phyloP scores from a whole-genome alignment of 1,139 yeast species.

The Meyerozyma guilliermondii region DNA sequence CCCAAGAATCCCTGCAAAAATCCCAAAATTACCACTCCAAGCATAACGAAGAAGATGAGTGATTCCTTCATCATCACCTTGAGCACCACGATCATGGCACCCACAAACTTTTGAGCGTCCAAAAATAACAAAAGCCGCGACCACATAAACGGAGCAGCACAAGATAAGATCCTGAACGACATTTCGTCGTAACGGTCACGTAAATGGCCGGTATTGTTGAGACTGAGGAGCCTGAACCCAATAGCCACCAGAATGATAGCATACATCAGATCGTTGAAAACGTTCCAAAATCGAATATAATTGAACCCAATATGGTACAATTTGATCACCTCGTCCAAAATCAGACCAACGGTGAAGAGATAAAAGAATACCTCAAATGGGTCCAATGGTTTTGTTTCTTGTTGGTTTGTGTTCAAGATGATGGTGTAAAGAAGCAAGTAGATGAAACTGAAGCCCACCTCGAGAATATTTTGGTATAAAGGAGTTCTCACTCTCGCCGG shows the following conservation, averaged over 20 bases:
- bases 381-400: conserved; percentile 27
- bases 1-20: conserved; percentile 86
- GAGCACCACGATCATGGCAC: conserved; percentile 82
- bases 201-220: conserved; percentile 14
- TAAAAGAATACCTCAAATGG: conserved; percentile 54
- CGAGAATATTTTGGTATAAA: conserved; percentile 69
- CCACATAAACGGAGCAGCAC: conserved; percentile 90
- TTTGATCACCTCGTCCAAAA: conserved; percentile 64
- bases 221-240: conserved; percentile 50
- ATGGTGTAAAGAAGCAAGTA: conserved; percentile 60
- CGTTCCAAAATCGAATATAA: conserved; percentile 77
- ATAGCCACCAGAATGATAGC: conserved; percentile 48
- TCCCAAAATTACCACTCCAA: conserved; percentile 68
- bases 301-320: conserved; percentile 70
- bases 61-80: conserved; percentile 87
- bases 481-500: conserved; percentile 86
- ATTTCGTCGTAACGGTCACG: conserved; percentile 51
- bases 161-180: conserved; percentile 66
- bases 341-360: conserved; percentile 60
- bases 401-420: conserved; percentile 51
- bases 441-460: conserved; percentile 61
- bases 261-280: conserved; percentile 70
- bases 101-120: conserved; percentile 79
- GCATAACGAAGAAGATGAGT: conserved; percentile 68
- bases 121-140: conserved; percentile 67